A percentile compares a stretch with the other conserved stretches of the same genome.
Evolutionary conservation across 2,329 filamentous ascomycete genomes (phyloP).

Genomic region (Neofusicoccum sp.): DNA sequence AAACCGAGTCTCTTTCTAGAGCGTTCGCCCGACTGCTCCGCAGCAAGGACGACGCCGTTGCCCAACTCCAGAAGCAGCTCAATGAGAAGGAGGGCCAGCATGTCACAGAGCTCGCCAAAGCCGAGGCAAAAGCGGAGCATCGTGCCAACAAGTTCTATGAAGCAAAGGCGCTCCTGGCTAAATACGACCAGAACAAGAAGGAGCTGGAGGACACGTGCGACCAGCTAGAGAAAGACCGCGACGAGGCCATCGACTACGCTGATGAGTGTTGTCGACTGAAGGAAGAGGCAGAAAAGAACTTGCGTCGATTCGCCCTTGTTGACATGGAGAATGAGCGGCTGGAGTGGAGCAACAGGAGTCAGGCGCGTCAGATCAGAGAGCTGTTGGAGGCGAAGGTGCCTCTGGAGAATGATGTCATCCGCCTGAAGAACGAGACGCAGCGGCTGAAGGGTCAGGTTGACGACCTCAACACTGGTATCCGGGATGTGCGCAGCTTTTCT

Average conservation of each 20-base stretch:
- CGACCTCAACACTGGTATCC: background rate
- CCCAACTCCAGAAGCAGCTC: too few relatives aligned
- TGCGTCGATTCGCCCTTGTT: too few relatives aligned
- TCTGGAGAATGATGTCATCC: background rate
- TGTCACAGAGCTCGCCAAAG: background rate
- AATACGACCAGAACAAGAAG: background rate
- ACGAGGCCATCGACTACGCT: background rate
- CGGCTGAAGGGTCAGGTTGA: background rate
- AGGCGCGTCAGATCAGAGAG: background rate
- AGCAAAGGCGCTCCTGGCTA: background rate
- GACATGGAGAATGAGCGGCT: too few relatives aligned
- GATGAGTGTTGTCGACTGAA: too few relatives aligned
- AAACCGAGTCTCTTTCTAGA: too few relatives aligned
- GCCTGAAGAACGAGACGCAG: background rate
- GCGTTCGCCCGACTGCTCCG: too few relatives aligned
- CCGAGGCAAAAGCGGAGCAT: background rate
- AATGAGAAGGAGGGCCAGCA: background rate
- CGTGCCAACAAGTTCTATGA: background rate
- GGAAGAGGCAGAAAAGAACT: too few relatives aligned
- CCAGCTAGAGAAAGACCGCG: background rate
- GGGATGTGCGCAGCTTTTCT: background rate
- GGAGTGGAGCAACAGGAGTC: background rate
- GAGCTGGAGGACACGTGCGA: background rate
- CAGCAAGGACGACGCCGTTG: too few relatives aligned
- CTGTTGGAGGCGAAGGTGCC: background rate